Evolutionary conservation across 129 eudicot species (phyloP), one percentile per base, ranked within the genome.

Genomic region (Flaveria robusta): DNA sequence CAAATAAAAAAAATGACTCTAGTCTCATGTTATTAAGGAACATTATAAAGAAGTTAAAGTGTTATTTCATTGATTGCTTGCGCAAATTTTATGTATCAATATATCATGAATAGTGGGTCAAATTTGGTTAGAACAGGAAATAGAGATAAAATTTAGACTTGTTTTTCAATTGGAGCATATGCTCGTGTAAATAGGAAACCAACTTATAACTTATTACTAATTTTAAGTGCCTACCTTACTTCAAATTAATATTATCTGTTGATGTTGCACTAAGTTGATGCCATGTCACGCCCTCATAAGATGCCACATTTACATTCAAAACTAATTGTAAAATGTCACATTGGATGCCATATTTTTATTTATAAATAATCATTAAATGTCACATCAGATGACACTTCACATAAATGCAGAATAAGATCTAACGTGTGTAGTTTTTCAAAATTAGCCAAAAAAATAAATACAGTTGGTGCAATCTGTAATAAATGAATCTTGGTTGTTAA

Each of bases 361-460:
- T 14, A 60, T 12, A 26, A 13, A 26, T 23, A 59, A 59, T 0
- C 27, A 13, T 27, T 27, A 63, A 27, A 63, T 63, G 68, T 63
- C 68, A 63, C 45, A 63, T 63, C 68, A 63, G 22, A 56, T 56
- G 31, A 56, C 64, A 56, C 64, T 56, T 20, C 31, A 63, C 43
- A 29, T 27, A 63, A 63, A 63, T 63, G 15, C 31, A 29, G 23
- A 63, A 63, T 24, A 60, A 59, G 66, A 60, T 60, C 66, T 26
- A 15, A 59, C n/a, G 41, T 60, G 16, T 24, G 7, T 13, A 29
- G 65, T 54, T 54, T 22, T 54, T 50, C 3, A 18, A 22, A 22
- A 58, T 58, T 22, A 10, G 65, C 65, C 9, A 7, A 54, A 54
- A 31, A 34, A 5, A 34, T 34, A 54, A 5, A 52, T 54, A 54